Conservation (phyloP, 2,329 filamentous ascomycete species). For the Karstenula rhodostoma region DNA sequence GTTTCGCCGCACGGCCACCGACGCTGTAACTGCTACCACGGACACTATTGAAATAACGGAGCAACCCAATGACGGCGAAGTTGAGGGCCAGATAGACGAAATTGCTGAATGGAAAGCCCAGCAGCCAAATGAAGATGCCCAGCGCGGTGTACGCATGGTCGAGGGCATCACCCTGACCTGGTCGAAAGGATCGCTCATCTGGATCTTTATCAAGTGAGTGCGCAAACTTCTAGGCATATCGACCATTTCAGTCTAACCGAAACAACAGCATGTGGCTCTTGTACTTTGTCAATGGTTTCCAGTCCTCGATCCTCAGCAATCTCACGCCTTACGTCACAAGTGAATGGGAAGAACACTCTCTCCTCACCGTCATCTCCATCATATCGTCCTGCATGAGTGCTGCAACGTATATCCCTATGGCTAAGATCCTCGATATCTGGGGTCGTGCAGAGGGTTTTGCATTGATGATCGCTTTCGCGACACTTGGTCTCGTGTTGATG, state of each 20-base stretch:
- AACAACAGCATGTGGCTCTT: constrained; percentile 55
- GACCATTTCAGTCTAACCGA: neutral
- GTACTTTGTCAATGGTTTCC: constrained; percentile 58
- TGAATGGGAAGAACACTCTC: constrained; percentile 4
- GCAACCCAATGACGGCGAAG: neutral
- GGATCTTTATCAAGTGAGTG: constrained; percentile 49
- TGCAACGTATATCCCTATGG: constrained; percentile 28
- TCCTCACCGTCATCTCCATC: constrained; percentile 6
- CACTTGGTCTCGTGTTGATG: constrained; percentile 66
- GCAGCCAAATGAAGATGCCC: constrained; percentile 32
- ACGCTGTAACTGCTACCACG: neutral
- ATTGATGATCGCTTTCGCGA: constrained; percentile 28
- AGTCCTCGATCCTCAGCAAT: constrained; percentile 52
- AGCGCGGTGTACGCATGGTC: constrained; percentile 49
- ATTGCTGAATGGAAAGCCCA: constrained; percentile 8
- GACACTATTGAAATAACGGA: constrained; percentile 1
- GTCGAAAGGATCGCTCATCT: constrained; percentile 47
- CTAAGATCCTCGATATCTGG: constrained; percentile 51
- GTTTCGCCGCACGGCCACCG: constrained; percentile 1
- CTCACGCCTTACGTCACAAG: constrained; percentile 48
- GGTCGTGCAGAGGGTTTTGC: constrained; percentile 48
- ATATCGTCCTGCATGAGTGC: constrained; percentile 7
- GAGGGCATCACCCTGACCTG: constrained; percentile 53
- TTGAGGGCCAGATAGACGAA: neutral
- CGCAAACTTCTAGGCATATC: neutral